These are phyloP conservation scores for Serendipita sp. DNA, from an alignment of 768 basidiomycete species.

Conservation along the genomic window DNA sequence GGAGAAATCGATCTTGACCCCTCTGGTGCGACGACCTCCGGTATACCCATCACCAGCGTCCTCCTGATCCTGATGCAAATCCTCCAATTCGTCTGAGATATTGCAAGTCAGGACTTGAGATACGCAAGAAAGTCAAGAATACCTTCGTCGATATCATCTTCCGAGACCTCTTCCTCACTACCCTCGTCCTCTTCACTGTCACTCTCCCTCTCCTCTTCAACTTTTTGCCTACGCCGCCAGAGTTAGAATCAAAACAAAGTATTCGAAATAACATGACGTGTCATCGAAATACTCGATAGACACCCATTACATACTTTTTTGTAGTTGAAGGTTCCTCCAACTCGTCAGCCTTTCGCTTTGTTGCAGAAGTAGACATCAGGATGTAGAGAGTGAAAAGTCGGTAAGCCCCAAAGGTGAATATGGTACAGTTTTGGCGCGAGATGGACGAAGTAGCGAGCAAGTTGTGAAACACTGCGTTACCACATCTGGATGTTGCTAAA, in stretches of 20 bases:
- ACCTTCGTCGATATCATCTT: conserved; percentile 1
- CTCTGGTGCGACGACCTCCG: background rate
- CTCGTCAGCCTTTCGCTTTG: background rate
- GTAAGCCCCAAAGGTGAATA: background rate
- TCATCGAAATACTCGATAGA: too few species aligned
- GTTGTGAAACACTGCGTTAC: background rate
- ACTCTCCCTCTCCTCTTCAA: background rate
- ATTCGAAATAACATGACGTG: too few species aligned
- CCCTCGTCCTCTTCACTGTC: background rate
- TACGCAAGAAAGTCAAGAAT: too few species aligned
- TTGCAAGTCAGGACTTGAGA: too few species aligned
- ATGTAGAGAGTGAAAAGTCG: background rate
- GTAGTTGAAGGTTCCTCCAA: background rate
- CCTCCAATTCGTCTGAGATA: background rate
- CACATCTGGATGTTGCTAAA: background rate
- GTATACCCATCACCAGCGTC: background rate
- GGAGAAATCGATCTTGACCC: conserved; percentile 3
- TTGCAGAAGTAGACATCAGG: background rate
- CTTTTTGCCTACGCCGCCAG: background rate
- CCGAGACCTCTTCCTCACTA: background rate
- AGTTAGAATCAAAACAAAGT: too few species aligned
- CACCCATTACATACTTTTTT: background rate
- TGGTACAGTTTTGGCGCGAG: too few species aligned
- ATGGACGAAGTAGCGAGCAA: background rate
- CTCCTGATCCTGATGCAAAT: background rate